Evolutionary conservation across 2,329 filamentous ascomycete genomes (phyloP).

Genomic region (Akanthomyces dipterigenus): DNA sequence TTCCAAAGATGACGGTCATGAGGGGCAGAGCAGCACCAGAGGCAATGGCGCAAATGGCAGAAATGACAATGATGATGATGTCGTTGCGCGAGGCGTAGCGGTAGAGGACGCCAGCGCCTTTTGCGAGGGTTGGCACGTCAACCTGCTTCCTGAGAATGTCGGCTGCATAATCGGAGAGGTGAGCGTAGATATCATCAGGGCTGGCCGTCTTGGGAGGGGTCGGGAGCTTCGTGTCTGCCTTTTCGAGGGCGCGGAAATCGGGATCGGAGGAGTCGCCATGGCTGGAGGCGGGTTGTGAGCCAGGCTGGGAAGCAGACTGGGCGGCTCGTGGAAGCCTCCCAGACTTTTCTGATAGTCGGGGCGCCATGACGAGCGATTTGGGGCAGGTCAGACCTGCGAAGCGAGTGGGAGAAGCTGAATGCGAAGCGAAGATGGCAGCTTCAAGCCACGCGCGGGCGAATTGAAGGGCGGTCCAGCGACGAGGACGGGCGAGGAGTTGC

Average conservation of each 20-base stretch:
- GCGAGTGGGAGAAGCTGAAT: background rate
- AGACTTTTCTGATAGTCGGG: background rate
- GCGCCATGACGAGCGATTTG: slow-evolving; percentile 16
- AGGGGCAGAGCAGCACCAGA: slow-evolving; percentile 70
- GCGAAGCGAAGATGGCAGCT: background rate
- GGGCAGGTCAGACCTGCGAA: slow-evolving; percentile 1
- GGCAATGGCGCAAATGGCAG: slow-evolving; percentile 58
- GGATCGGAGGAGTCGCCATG: slow-evolving; percentile 28
- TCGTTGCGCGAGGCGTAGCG: slow-evolving; percentile 64
- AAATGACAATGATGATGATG: slow-evolving; percentile 54
- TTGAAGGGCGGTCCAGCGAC: background rate
- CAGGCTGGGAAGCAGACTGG: slow-evolving; percentile 11
- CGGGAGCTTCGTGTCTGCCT: slow-evolving; percentile 38
- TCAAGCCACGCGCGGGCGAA: background rate
- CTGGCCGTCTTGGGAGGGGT: slow-evolving; percentile 28
- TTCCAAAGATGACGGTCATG: slow-evolving; percentile 78
- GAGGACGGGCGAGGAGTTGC: background rate
- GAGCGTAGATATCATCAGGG: slow-evolving; percentile 47
- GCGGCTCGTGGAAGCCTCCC: slow-evolving; percentile 10
- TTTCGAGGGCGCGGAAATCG: slow-evolving; percentile 26
- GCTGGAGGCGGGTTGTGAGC: slow-evolving; percentile 27
- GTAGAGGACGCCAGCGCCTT: slow-evolving; percentile 59
- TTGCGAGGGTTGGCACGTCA: slow-evolving; percentile 54
- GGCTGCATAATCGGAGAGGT: slow-evolving; percentile 60
- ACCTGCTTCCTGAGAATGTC: slow-evolving; percentile 63